A percentile compares a stretch with the other conserved stretches of the same genome.
Conservation (phyloP, 192 early-diverging fungal species). For the Coemansia sp. region DNA sequence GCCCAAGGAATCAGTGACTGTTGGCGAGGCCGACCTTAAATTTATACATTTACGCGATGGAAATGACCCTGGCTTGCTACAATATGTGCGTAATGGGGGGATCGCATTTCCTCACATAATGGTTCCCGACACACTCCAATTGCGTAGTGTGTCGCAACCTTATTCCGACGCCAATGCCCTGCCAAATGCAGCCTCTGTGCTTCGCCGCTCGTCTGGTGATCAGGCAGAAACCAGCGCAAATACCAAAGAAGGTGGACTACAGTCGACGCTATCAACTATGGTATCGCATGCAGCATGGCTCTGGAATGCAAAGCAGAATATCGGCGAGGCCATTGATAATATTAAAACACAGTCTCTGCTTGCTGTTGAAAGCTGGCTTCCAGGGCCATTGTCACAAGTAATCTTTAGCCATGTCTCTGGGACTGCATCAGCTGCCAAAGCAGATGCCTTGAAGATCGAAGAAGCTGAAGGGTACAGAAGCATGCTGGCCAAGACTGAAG, state of each 20-base stretch:
- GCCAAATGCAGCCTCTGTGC: constrained; percentile 1
- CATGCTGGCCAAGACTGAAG: constrained; percentile 42
- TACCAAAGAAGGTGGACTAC: neutral
- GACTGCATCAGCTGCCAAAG: constrained; percentile 26
- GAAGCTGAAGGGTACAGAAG: constrained; percentile 24
- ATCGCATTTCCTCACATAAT: constrained; percentile 55
- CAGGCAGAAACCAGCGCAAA: neutral
- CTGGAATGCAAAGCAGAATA: constrained; percentile 44
- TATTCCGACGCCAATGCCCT: neutral
- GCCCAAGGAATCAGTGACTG: constrained; percentile 32
- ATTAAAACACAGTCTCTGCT: constrained; percentile 17
- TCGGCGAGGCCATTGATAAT: constrained; percentile 4
- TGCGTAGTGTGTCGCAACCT: constrained; percentile 14
- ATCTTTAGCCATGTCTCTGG: constrained; percentile 32
- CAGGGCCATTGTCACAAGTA: constrained; percentile 13
- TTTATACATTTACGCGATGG: constrained; percentile 39
- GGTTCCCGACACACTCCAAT: constrained; percentile 42
- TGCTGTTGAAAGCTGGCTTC: constrained; percentile 38
- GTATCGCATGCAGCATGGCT: constrained; percentile 26
- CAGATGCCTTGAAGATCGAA: constrained; percentile 17
- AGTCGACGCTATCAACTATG: constrained; percentile 1
- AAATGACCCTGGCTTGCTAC: constrained; percentile 32
- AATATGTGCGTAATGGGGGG: constrained; percentile 45
- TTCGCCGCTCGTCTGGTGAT: constrained; percentile 2
- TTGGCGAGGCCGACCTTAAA: constrained; percentile 48